phyloP scores from a whole-genome alignment of 106 monocot genomes.

The Dioscorea dumetorum region DNA sequence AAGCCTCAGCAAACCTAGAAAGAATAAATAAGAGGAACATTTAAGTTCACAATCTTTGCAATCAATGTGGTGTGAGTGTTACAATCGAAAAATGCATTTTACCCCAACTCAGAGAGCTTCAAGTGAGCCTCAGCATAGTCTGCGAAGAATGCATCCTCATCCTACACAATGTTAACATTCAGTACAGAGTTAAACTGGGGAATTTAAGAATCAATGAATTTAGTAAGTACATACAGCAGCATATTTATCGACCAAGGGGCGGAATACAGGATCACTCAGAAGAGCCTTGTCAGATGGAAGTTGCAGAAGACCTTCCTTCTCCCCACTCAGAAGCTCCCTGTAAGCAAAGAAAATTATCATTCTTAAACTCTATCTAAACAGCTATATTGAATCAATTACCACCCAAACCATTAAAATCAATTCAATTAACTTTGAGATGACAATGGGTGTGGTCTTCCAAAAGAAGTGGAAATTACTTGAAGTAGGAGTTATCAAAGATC shows the following conservation, averaged over 20 bases:
- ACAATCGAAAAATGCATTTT: neutral
- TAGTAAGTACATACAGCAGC: conserved; percentile 40
- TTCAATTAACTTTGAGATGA: too few species aligned
- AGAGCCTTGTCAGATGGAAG: conserved; percentile 86
- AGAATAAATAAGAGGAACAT: neutral
- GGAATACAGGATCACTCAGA: conserved; percentile 73
- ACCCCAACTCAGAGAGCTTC: conserved; percentile 95
- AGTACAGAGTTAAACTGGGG: neutral
- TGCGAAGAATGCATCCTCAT: conserved; percentile 96
- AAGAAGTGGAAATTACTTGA: conserved; percentile 30
- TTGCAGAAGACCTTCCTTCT: conserved; percentile 85
- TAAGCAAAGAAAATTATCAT: neutral
- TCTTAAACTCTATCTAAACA: neutral
- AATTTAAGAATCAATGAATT: neutral
- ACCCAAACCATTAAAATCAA: too few species aligned
- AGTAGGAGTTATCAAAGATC: conserved; percentile 69
- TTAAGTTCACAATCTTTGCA: too few species aligned
- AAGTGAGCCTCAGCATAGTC: conserved; percentile 87
- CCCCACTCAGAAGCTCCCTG: conserved; percentile 83
- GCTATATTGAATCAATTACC: too few species aligned
- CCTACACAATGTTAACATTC: conserved; percentile 18
- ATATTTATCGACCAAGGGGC: conserved; percentile 76
- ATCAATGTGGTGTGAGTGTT: too few species aligned
- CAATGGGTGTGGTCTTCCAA: too few species aligned
- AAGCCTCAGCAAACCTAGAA: conserved; percentile 57